A percentile compares a stretch with the other conserved stretches of the same genome.
These are phyloP conservation scores for Ceratobasidium papillatum DNA, from an alignment of 1,284 basidiomycete genomes.

Conservation along the genomic window DNA sequence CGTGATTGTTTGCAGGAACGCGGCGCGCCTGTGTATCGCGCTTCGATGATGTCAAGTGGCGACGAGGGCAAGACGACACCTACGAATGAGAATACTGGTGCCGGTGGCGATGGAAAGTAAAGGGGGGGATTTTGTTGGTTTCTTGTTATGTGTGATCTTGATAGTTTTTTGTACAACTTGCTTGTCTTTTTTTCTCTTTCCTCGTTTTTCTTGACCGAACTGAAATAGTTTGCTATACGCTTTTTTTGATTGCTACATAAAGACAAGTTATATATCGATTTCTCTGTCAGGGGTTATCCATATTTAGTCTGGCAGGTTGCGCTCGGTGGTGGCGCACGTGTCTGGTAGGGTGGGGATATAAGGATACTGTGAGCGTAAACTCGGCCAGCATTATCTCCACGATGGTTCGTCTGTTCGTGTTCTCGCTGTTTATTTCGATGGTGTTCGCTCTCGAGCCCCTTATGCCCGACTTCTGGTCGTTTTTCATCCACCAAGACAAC, in stretches of 20 bases:
- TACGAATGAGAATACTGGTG: background rate
- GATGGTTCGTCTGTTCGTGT: no score
- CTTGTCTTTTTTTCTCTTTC: background rate
- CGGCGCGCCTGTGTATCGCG: constrained; percentile 15
- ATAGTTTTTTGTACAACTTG: background rate
- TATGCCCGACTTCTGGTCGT: no score
- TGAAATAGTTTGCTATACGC: background rate
- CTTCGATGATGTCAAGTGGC: constrained; percentile 1
- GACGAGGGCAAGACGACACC: background rate
- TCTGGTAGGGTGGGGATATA: no score
- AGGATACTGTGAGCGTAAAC: no score
- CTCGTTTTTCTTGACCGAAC: background rate
- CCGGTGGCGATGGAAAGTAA: background rate
- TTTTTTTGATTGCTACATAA: background rate
- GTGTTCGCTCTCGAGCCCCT: no score
- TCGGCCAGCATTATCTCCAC: no score
- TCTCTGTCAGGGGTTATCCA: background rate
- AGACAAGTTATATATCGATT: background rate
- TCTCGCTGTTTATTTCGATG: background rate
- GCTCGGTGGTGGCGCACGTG: background rate
- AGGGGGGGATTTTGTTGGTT: background rate
- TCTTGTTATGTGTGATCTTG: background rate
- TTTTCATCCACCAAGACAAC: no score
- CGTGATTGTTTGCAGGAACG: constrained; percentile 33
- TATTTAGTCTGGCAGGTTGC: background rate